Base-by-base conservation (phyloP, 306 rosid genomes). In the Acacia confusa region DNA sequence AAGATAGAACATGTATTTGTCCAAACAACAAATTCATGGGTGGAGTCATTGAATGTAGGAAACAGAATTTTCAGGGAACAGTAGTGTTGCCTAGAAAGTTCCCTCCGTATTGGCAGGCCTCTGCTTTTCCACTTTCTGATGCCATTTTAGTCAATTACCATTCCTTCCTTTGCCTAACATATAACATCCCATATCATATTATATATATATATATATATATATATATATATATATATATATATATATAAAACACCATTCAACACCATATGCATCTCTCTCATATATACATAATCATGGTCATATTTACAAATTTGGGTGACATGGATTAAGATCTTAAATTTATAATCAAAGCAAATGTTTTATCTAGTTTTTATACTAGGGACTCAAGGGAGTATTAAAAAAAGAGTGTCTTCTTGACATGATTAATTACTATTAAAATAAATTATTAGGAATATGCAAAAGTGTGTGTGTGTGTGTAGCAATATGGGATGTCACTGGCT, bases 61-160 rank as follows among this genome's bases (percentile, higher is more conserved):
- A 83, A 60, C 85, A 57, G 32, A 57, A 45, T 44, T 17, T 67
- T 57, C 40, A 53, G 52, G 25, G 61, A 19, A 24, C 17, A 41
- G 47, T 25, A 14, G 57, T 32, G 69, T 57, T 76, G 65, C 78
- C 88, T 74, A 85, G 73, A 85, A 85, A 69, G 84, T 75, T 50
- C 83, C 48, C 70, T 12, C 75, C 36, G 13, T 22, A 74, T 74
- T 81, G 85, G 57, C 43, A 43, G 78, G 48, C 41, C 64, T 47
- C 55, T 47, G 81, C 85, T 78, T 81, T 85, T 70, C 71, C 71
- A 81, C 75, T 24, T 2, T 41, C 27, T 52, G 84, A 82, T 82
- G 78, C 88, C 82, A 82, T 75, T 85, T 82, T 22, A 70, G 81
- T 85, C 88, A 78, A 82, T 50, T 44, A 47, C 12, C 78, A 57